A percentile compares a stretch with the other conserved stretches of the same genome.
Evolutionary conservation across 2,329 filamentous ascomycete species (phyloP).

Genomic region (Acephala macrosclerotiorum): DNA sequence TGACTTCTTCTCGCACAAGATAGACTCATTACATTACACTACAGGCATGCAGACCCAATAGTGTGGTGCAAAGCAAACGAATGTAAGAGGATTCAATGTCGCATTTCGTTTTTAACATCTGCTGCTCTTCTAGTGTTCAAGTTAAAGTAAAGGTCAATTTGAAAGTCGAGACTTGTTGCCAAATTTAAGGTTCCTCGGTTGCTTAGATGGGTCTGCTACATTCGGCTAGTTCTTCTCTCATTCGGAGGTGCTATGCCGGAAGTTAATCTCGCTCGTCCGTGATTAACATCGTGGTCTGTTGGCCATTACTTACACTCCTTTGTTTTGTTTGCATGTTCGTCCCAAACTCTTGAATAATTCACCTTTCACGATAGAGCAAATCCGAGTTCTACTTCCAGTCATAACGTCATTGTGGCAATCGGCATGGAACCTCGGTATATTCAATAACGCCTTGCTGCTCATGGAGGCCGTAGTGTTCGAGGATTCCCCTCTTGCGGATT

Average conservation of each 20-base stretch:
- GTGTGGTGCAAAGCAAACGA: no score
- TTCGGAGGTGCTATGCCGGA: background rate
- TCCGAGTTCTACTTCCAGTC: background rate
- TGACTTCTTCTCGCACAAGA: background rate
- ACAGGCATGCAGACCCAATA: no score
- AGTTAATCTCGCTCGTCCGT: background rate
- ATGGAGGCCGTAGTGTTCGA: constrained; percentile 92
- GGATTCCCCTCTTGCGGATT: constrained; percentile 86
- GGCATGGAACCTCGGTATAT: constrained; percentile 35
- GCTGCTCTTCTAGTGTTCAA: no score
- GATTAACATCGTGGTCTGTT: background rate
- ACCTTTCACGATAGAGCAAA: background rate
- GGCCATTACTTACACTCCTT: background rate
- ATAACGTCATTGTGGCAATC: constrained; percentile 12
- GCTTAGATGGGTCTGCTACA: background rate
- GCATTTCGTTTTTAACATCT: no score
- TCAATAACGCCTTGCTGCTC: constrained; percentile 35
- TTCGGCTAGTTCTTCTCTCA: background rate
- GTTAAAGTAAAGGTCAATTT: no score
- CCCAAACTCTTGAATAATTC: background rate
- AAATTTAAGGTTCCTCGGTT: background rate
- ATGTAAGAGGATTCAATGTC: no score
- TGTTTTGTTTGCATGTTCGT: background rate
- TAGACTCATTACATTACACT: background rate
- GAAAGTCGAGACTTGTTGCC: no score